phyloP scores from a whole-genome alignment of 805 yeast species.

The Candida quercuum region DNA sequence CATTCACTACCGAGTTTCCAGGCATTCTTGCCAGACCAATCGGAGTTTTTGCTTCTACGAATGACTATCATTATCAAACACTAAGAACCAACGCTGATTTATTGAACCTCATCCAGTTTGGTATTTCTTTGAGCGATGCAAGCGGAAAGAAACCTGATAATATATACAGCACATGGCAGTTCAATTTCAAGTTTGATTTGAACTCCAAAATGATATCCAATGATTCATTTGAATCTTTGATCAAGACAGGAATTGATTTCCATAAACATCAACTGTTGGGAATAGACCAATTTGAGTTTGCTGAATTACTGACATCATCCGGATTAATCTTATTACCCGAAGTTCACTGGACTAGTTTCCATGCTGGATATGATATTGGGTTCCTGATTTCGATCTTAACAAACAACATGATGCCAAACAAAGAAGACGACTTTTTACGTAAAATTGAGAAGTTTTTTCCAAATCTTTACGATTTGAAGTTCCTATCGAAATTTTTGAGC shows the following conservation, averaged over 20 bases:
- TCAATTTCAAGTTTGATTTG: conserved; percentile 81
- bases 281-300: conserved; percentile 72
- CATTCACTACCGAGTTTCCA: conserved; percentile 89
- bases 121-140: conserved; percentile 66
- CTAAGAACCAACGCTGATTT: conserved; percentile 88
- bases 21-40: conserved; percentile 96
- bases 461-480: conserved; percentile 75
- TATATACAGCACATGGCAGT: conserved; percentile 87
- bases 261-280: conserved; percentile 70
- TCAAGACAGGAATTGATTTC: conserved; percentile 81
- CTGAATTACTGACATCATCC: conserved; percentile 78
- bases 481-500: conserved; percentile 27
- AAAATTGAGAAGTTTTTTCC: conserved; percentile 76
- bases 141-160: conserved; percentile 65
- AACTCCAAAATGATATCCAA: conserved; percentile 78
- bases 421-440: conserved; percentile 70
- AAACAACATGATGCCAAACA: conserved; percentile 72
- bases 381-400: conserved; percentile 73
- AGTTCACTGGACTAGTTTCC: conserved; percentile 87
- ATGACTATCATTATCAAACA: conserved; percentile 95
- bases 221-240: conserved; percentile 75
- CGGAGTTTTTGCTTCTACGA: conserved; percentile 83
- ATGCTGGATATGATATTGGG: conserved; percentile 93
- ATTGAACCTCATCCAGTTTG: conserved; percentile 79
- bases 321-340: conserved; percentile 68